Base-by-base conservation (phyloP, 768 basidiomycete species). In the Naganishia randhawae region DNA sequence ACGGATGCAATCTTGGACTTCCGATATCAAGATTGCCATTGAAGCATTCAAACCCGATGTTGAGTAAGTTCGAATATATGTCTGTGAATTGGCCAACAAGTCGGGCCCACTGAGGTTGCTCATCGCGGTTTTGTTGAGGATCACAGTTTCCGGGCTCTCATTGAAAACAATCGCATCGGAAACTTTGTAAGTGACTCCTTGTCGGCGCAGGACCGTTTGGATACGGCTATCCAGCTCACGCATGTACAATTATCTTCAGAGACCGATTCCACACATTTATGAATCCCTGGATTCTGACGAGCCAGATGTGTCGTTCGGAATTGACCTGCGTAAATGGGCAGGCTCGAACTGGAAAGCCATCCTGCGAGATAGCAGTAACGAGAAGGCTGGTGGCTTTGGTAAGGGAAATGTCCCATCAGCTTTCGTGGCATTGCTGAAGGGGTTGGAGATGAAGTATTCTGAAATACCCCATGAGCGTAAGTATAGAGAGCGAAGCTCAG, bases 111-210 rank as follows among this genome's bases (percentile, higher is more conserved):
- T n/a, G n/a, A n/a, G n/a, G n/a, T 50, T 22, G 17, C 25, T 48
- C 8, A 48, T 37, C 27, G 10, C 17, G 54, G 11, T 25, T 63
- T 31, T n/a, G 16, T 32, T 13, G 31, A 2, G 33, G 10, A 22
- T 9, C 35, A 25, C 52, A 74, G 73, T 50, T 69, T 80, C 64
- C 73, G 75, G 52, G 91, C 90, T 11, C 85, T 95, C 57, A 92
- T 96, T 69, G 93, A 96, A 78, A 88, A 90, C 13, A 91, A 92
- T 77, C 86, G 94, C 65, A 95, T 92, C 0, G 94, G 94, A 0
- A 89, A 93, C 0, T 98, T 96, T 87, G 73, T 73, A 42, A 67
- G 74, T 67, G 2, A 29, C 9, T 17, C 19, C 11, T 1, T 29
- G 10, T n/a, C 1, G n/a, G n/a, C 25, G 3, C n/a, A 32, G 29